phyloP scores from a whole-genome alignment of 2,329 filamentous ascomycete genomes.

The Colletotrichum tabaci region DNA sequence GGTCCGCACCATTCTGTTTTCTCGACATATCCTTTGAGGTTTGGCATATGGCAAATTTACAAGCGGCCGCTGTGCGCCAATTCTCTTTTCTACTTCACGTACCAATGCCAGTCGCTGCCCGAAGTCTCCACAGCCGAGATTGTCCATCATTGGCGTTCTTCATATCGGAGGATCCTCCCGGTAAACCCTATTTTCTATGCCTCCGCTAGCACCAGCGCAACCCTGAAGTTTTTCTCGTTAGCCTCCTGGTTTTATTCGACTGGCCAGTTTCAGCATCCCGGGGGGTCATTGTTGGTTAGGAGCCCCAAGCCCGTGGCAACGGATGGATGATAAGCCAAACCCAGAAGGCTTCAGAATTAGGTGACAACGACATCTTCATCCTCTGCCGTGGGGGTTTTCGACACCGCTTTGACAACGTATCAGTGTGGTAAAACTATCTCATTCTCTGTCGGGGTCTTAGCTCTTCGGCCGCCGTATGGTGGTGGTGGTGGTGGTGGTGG shows the following conservation, averaged over 20 bases:
- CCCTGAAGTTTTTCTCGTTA: not conserved
- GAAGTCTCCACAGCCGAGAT: constrained; percentile 36
- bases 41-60: not conserved
- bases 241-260: constrained; percentile 3
- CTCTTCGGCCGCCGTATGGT: constrained; percentile 30
- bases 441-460: constrained; percentile 32
- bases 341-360: not conserved
- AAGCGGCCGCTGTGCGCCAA: not conserved
- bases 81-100: not conserved
- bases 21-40: not conserved
- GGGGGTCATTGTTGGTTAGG: constrained; percentile 12
- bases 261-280: constrained; percentile 6
- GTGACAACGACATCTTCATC: not conserved
- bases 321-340: constrained; percentile 18
- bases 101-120: constrained; percentile 23
- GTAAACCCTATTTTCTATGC: constrained; percentile 37
- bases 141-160: constrained; percentile 1
- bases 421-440: constrained; percentile 5
- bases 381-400: constrained; percentile 27
- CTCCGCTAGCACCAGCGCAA: constrained; percentile 23
- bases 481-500: constrained; percentile 26
- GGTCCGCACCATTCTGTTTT: not conserved
- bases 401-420: not conserved
- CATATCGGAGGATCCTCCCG: constrained; percentile 24
- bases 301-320: constrained; percentile 16